phyloP scores from a whole-genome alignment of 2,329 filamentous ascomycete species.

The Xylariaceae sp. region DNA sequence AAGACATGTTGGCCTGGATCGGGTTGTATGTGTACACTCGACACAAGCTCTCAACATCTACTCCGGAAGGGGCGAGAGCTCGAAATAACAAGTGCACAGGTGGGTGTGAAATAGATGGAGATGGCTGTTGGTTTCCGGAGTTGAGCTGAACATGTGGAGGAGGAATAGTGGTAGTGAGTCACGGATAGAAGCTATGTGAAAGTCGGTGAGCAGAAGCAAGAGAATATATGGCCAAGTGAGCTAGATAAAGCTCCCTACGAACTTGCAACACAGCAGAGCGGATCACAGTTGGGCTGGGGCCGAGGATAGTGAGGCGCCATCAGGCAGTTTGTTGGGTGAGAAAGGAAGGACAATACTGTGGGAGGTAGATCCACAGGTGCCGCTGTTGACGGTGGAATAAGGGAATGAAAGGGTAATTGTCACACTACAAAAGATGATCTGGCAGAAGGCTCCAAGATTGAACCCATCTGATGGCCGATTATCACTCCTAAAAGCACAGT shows the following conservation, averaged over 20 bases:
- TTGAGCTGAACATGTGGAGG: slow-evolving; percentile 31
- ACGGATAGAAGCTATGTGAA: slow-evolving; percentile 36
- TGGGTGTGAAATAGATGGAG: slow-evolving; percentile 21
- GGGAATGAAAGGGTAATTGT: slow-evolving; percentile 20
- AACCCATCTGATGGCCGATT: neutral
- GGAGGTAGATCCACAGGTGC: slow-evolving; percentile 17
- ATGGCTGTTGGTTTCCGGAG: slow-evolving; percentile 17
- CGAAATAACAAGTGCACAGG: slow-evolving; percentile 31
- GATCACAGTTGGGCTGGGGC: slow-evolving; percentile 31
- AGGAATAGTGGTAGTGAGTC: slow-evolving; percentile 39
- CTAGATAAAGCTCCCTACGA: slow-evolving; percentile 27
- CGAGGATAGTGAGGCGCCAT: slow-evolving; percentile 24
- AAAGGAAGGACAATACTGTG: slow-evolving; percentile 19
- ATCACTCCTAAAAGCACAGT: no score
- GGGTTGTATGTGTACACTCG: neutral
- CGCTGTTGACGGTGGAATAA: slow-evolving; percentile 25
- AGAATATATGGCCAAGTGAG: slow-evolving; percentile 37
- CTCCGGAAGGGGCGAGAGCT: slow-evolving; percentile 17
- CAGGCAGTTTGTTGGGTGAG: slow-evolving; percentile 22
- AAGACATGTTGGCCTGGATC: slow-evolving; percentile 42
- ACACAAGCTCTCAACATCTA: slow-evolving; percentile 7
- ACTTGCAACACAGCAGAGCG: slow-evolving; percentile 23
- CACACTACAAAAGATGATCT: slow-evolving; percentile 17
- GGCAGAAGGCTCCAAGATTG: slow-evolving; percentile 20
- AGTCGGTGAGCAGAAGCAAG: slow-evolving; percentile 39